A percentile compares a stretch with the other conserved stretches of the same genome.
phyloP scores from a whole-genome alignment of 768 basidiomycete species.

The Jaapia argillacea region DNA sequence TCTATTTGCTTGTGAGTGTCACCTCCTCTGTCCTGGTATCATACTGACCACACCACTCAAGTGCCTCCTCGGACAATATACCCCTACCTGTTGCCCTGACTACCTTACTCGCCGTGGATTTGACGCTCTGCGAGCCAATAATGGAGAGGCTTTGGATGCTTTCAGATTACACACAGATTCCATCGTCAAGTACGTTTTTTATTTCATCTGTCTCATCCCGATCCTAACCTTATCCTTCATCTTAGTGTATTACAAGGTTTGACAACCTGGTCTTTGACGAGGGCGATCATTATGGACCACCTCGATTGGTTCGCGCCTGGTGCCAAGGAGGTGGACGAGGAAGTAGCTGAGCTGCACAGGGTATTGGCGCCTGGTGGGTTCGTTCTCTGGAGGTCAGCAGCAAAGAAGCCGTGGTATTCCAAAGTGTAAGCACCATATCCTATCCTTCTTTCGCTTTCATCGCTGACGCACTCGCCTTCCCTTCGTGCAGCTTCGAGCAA shows the following conservation, averaged over 20 bases:
- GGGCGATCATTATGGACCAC: conserved; percentile 65
- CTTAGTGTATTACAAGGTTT: conserved; percentile 35
- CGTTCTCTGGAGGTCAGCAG: conserved; percentile 59
- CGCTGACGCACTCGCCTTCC: no score
- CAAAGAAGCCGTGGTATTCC: conserved; percentile 47
- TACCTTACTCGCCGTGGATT: conserved; percentile 59
- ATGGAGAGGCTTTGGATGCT: conserved; percentile 32
- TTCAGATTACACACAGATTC: conserved; percentile 69
- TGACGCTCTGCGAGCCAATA: conserved; percentile 35
- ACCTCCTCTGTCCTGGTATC: background rate
- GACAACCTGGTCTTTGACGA: conserved; percentile 39
- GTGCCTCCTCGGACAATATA: conserved; percentile 44
- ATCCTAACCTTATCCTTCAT: background rate
- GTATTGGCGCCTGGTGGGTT: conserved; percentile 50
- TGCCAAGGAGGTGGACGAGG: background rate
- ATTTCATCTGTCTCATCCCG: background rate
- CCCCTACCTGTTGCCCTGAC: conserved; percentile 44
- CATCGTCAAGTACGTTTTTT: conserved; percentile 43
- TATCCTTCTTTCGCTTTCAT: background rate
- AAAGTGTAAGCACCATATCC: background rate
- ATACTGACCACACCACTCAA: conserved; percentile 7
- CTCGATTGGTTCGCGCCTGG: conserved; percentile 48
- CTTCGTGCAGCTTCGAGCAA: conserved; percentile 35
- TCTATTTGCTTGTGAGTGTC: conserved; percentile 8
- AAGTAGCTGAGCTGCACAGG: conserved; percentile 30